phyloP scores from a whole-genome alignment of 2,329 filamentous ascomycete species.

The Rhytidhysteron rufulum region DNA sequence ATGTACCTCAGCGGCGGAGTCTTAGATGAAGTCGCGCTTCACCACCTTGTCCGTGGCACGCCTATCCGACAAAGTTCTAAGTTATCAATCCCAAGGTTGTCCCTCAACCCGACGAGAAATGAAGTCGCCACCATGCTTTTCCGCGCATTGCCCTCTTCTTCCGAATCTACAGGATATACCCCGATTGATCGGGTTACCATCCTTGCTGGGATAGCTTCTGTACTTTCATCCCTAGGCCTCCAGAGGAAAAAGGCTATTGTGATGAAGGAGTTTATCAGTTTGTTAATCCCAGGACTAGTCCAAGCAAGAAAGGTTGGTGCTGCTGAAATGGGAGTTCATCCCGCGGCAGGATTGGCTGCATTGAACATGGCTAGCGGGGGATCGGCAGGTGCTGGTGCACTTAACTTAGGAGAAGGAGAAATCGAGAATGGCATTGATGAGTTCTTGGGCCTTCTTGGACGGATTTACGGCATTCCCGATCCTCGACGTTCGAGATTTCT shows the following conservation, averaged over 20 bases:
- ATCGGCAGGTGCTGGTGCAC: conserved; percentile 74
- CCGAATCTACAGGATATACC: conserved; percentile 58
- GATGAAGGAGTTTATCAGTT: conserved; percentile 76
- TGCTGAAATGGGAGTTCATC: conserved; percentile 94
- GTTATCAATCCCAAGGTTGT: conserved; percentile 29
- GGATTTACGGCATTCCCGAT: conserved; percentile 41
- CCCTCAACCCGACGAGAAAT: conserved; percentile 32
- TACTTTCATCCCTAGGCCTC: conserved; percentile 74
- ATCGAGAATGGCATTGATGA: conserved; percentile 38
- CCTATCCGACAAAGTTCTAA: conserved; percentile 43
- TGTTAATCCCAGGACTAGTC: conserved; percentile 78
- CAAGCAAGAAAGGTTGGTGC: conserved; percentile 90
- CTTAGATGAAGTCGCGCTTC: conserved; percentile 57
- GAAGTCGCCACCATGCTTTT: conserved; percentile 35
- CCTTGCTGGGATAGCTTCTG: conserved; percentile 79
- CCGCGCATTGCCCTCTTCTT: conserved; percentile 50
- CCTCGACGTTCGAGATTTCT: conserved; percentile 16
- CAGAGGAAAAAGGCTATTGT: conserved; percentile 90
- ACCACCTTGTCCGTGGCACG: conserved; percentile 37
- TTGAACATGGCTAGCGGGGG: conserved; percentile 48
- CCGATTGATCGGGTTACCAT: conserved; percentile 74
- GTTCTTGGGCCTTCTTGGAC: conserved; percentile 38
- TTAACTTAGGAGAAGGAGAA: conserved; percentile 49
- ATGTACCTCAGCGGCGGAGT: conserved; percentile 63
- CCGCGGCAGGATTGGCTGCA: conserved; percentile 78